Base-by-base conservation (phyloP, 148 eudicot genomes). In the Diospyros lotus region DNA sequence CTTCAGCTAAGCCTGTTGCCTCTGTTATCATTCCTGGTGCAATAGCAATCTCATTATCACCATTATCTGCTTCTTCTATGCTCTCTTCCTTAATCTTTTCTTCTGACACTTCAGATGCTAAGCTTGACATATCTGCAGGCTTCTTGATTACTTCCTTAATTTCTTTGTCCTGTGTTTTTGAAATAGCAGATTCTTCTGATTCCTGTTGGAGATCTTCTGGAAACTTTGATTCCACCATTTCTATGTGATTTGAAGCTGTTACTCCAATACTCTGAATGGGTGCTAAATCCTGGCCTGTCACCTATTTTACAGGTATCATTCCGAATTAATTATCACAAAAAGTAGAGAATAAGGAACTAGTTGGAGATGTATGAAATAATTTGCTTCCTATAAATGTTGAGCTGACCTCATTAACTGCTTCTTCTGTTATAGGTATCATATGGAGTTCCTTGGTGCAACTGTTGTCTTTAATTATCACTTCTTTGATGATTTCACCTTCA, bases 331-430 rank as follows among this genome's bases (percentile, higher is more conserved):
- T 67, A 13, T 59, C 13, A 58, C 15, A 28, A 41, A 72, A 76
- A 18, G 40, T 56, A 75, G 41, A 52, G 6, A 59, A 9, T 2
- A 60, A 13, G 12, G 42, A 28, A 43, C 64, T 68, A 40, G 18
- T 48, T 1, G 7, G 42, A 51, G 13, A 67, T 5, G n/a, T 11
- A 44, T 72, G 45, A 58, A 59, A 46, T 28, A 46, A 28, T 61
- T 48, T 73, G 44, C 40, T 14, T n/a, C 40, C 17, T 63, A 39
- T 51, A 7, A 8, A 62, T 39, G 45, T 62, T 59, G 50, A 55
- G 58, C 76, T 80, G 71, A 80, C 82, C 82, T 79, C 64, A 45
- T 68, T 38, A n/a, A 52, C 64, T 48, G 52, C 8, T 48, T 48
- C 52, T 4, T 48, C 52, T 75, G 52, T 71, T 11, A 40, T 48